Conservation (phyloP, 1,284 basidiomycete genomes). For the Cryptococcus depauperatus region DNA sequence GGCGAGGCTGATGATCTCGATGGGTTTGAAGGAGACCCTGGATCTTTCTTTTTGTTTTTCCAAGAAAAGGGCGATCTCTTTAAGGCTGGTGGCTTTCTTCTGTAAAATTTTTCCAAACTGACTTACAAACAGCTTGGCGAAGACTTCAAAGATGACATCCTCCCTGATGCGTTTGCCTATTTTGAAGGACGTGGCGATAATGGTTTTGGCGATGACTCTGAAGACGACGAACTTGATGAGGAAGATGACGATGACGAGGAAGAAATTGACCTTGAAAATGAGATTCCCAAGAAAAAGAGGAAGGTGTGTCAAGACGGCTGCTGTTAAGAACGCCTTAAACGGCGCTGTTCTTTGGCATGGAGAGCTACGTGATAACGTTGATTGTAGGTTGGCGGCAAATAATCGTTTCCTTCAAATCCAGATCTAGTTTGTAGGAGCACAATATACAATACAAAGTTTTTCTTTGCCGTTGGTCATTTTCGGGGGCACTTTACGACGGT, state of each 20-base stretch:
- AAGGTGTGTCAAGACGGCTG: constrained; percentile 9
- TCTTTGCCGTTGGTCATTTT: no score
- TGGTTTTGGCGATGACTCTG: constrained; percentile 14
- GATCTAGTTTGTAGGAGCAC: no score
- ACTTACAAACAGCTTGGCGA: constrained; percentile 11
- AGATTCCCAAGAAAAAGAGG: constrained; percentile 31
- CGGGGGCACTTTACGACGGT: no score
- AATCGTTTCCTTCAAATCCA: no score
- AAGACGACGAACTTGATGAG: constrained; percentile 30
- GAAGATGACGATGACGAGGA: constrained; percentile 37
- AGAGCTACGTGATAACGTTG: no score
- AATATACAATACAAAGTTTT: no score
- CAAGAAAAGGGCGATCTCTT: constrained; percentile 38
- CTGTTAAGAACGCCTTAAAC: no score
- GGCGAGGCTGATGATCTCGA: constrained; percentile 15
- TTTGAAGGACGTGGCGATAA: constrained; percentile 30
- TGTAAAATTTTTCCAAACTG: background rate
- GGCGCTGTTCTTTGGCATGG: no score
- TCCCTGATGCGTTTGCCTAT: constrained; percentile 34
- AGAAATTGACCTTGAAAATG: constrained; percentile 41
- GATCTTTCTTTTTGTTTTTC: constrained; percentile 49
- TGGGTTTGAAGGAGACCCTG: constrained; percentile 43
- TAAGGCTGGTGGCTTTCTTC: constrained; percentile 16
- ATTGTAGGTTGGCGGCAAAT: no score
- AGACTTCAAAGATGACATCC: constrained; percentile 29